Base-by-base conservation (phyloP, 225 moss, liverwort and hornwort species). In the Physcomitrellopsis africana region DNA sequence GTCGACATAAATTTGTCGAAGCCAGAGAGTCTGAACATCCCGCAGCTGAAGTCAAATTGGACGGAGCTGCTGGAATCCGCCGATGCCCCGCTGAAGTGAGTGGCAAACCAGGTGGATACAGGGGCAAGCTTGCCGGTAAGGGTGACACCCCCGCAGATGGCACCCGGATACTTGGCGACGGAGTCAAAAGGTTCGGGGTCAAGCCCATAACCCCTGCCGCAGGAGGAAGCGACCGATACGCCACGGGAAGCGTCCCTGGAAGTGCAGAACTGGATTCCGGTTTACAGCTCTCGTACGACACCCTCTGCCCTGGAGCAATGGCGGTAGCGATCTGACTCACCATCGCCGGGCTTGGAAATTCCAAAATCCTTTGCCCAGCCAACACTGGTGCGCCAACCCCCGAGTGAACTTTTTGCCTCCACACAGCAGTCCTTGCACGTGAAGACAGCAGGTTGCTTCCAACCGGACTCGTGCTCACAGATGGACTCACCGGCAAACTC, bases 341-440 rank as follows among this genome's bases (percentile, higher is more conserved):
- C 53, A 84, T 3, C 51, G 78, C 63, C 29, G 81, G 51, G 76
- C 83, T 76, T 23, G 86, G 86, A 70, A 81, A 81, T 65, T 83
- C 83, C 73, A 84, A 69, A 17, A 87, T 84, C 22, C 73, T 78
- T 42, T 84, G 87, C 52, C 84, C 87, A 69, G 77, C 87, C 67
- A 77, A 48, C 45, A 87, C 81, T 67, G 76, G 79, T 56, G 84
- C 79, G 44, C 84, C 77, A 27, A 57, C 77, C 41, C 87, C 84
- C 49, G 79, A 84, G 77, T 84, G 87, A 32, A 87, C 79, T 79
- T 81, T 84, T 37, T 87, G 87, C 70, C 87, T 84, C 87, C 87
- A 81, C 1, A 83, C 86, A 27, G 86, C 87, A 45, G 84, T 87
- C 65, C 82, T 80, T 57, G 68, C 84, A 48, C 79, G 82, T 9